Evolutionary conservation across 176 grass and related monocot species (phyloP).

Genomic region (Tuctoria greenei): DNA sequence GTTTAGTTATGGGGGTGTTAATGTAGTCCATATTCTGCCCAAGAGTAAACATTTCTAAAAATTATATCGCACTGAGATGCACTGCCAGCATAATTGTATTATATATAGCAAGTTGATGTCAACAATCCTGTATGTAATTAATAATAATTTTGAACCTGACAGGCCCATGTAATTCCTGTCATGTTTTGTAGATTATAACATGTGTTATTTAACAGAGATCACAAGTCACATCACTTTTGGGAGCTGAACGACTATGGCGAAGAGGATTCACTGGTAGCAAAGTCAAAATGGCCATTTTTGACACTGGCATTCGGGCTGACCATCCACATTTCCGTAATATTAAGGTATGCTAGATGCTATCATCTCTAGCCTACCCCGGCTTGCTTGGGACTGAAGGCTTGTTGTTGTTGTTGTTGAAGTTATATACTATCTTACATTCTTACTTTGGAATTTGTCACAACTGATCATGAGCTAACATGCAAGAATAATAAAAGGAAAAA

Average conservation of each 20-base stretch:
- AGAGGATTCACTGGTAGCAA: slow-evolving; percentile 83
- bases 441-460: slow-evolving; percentile 15
- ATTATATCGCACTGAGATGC: neutral
- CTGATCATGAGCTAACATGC: neutral
- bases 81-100: neutral
- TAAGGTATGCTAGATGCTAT: slow-evolving; percentile 67
- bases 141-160: slow-evolving; percentile 20
- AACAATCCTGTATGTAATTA: slow-evolving; percentile 7
- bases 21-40: neutral
- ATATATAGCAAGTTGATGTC: neutral
- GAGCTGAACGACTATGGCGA: slow-evolving; percentile 77
- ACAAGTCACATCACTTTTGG: slow-evolving; percentile 92
- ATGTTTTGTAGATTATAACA: slow-evolving; percentile 31
- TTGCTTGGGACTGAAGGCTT: too few species aligned
- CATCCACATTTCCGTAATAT: slow-evolving; percentile 98
- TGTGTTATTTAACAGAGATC: slow-evolving; percentile 61
- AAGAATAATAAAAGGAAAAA: neutral
- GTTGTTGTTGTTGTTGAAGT: too few species aligned
- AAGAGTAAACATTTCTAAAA: slow-evolving; percentile 2
- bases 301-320: slow-evolving; percentile 91
- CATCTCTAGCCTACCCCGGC: too few species aligned
- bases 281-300: slow-evolving; percentile 99
- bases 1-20: neutral
- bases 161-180: neutral
- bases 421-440: slow-evolving; percentile 6